Percentiles rank a stretch among this genome's conserved stretches.
Conservation (phyloP, 495 filamentous ascomycete genomes). For the Lindgomyces ingoldianus region DNA sequence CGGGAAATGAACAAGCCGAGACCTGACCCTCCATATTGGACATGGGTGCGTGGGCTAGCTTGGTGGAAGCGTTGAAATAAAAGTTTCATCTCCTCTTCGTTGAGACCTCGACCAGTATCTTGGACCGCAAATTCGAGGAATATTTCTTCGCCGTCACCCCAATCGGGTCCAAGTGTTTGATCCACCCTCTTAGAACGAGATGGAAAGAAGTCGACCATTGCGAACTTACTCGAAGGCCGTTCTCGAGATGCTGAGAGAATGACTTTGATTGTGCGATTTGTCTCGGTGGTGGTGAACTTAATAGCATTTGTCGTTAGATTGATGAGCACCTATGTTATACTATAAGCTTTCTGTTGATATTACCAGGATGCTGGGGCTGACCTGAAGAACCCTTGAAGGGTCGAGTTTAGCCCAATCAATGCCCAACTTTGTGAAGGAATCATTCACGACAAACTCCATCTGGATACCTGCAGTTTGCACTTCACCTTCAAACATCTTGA, state of each 20-base stretch:
- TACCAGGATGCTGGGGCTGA: not conserved
- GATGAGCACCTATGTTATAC: slow-evolving; percentile 48
- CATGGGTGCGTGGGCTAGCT: slow-evolving; percentile 73
- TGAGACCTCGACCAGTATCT: slow-evolving; percentile 78
- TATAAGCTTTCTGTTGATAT: not conserved
- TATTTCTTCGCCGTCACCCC: slow-evolving; percentile 67
- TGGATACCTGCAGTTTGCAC: slow-evolving; percentile 66
- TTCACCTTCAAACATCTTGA: slow-evolving; percentile 74
- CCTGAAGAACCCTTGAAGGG: slow-evolving; percentile 69
- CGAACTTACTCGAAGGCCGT: slow-evolving; percentile 50
- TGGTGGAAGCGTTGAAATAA: slow-evolving; percentile 83
- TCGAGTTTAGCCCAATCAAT: slow-evolving; percentile 72
- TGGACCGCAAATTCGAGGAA: slow-evolving; percentile 74
- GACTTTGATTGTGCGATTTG: slow-evolving; percentile 62
- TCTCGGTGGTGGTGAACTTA: slow-evolving; percentile 53
- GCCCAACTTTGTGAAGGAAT: slow-evolving; percentile 55
- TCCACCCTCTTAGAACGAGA: slow-evolving; percentile 46
- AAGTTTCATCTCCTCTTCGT: slow-evolving; percentile 68
- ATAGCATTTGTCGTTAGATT: slow-evolving; percentile 54
- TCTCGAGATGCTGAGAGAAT: slow-evolving; percentile 66
- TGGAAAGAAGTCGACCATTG: slow-evolving; percentile 45
- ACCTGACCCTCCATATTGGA: slow-evolving; percentile 80
- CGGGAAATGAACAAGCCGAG: slow-evolving; percentile 81
- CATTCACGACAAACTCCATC: slow-evolving; percentile 61
- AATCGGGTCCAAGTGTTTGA: slow-evolving; percentile 57